Conservation (phyloP, 306 rosid species). For the Oxytropis ochrocephala region DNA sequence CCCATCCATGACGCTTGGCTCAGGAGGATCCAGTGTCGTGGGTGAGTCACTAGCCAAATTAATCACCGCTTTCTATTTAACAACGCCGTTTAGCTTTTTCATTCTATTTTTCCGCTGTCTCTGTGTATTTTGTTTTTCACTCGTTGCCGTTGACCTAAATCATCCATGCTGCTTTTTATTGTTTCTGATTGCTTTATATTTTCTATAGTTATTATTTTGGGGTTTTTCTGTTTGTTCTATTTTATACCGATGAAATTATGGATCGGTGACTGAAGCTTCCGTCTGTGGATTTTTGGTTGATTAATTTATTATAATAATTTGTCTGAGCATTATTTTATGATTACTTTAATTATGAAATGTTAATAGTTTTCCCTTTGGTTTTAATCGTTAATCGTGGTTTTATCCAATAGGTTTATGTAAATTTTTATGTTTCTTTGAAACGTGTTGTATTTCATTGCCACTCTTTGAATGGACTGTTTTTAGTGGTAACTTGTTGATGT, state of each 20-base stretch:
- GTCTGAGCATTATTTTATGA: not conserved
- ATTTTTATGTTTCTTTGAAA: not conserved
- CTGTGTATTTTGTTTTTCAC: not conserved
- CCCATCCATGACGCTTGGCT: slow-evolving; percentile 95
- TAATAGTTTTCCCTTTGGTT: not conserved
- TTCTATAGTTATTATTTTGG: not conserved
- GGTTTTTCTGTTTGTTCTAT: not conserved
- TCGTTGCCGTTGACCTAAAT: slow-evolving; percentile 22
- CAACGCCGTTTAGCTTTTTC: not conserved
- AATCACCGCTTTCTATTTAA: not conserved
- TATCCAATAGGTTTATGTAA: not conserved
- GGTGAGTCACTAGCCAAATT: slow-evolving; percentile 46
- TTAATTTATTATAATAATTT: not conserved
- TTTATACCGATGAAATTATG: not conserved
- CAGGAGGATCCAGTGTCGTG: slow-evolving; percentile 95
- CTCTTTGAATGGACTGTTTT: not conserved
- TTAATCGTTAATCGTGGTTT: not conserved
- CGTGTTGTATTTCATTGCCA: not conserved
- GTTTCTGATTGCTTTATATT: not conserved
- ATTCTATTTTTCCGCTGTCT: not conserved
- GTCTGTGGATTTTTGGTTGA: not conserved
- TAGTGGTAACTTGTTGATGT: not conserved
- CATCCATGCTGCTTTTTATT: not conserved
- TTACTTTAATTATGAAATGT: not conserved
- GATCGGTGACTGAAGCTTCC: not conserved